Evolutionary conservation across 495 filamentous ascomycete genomes (phyloP).

Genomic region (Friedmanniomyces simplex): DNA sequence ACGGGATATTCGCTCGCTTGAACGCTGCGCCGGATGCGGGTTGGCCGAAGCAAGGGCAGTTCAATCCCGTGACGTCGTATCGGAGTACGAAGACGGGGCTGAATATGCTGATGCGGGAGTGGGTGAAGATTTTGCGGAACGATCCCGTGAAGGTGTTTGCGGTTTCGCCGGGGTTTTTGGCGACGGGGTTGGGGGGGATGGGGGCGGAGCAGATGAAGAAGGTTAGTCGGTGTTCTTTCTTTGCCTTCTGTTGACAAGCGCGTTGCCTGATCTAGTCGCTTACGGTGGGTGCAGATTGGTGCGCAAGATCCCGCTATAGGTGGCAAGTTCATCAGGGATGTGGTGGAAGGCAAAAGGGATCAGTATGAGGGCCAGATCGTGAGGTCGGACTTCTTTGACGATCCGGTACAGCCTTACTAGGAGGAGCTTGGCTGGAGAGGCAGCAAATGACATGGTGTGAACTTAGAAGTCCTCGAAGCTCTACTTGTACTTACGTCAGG

Average conservation of each 20-base stretch:
- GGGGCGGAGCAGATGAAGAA: slow-evolving; percentile 27
- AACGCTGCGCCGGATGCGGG: slow-evolving; percentile 31
- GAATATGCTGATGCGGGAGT: slow-evolving; percentile 58
- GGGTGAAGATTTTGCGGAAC: slow-evolving; percentile 39
- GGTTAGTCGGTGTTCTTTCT: no score
- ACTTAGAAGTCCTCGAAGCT: no score
- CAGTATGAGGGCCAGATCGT: slow-evolving; percentile 23
- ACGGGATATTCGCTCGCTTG: slow-evolving; percentile 26
- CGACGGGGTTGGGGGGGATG: slow-evolving; percentile 39
- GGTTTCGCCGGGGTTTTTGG: slow-evolving; percentile 47
- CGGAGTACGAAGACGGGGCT: slow-evolving; percentile 47
- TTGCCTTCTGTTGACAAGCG: no score
- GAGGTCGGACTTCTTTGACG: not conserved
- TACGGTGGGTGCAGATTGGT: slow-evolving; percentile 15
- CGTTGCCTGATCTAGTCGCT: no score
- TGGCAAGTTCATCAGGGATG: slow-evolving; percentile 18
- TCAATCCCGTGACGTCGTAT: slow-evolving; percentile 33
- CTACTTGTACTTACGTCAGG: no score
- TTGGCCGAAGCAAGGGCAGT: slow-evolving; percentile 34
- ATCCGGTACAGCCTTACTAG: slow-evolving; percentile 16
- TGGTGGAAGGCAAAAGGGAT: slow-evolving; percentile 25
- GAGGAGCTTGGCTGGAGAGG: not conserved
- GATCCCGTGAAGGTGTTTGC: slow-evolving; percentile 53
- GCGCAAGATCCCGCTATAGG: slow-evolving; percentile 19
- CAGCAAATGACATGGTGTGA: no score